Percentiles rank a stretch among this genome's conserved stretches.
Evolutionary conservation across 495 filamentous ascomycete genomes (phyloP).

Genomic region (Xylaria castorea): DNA sequence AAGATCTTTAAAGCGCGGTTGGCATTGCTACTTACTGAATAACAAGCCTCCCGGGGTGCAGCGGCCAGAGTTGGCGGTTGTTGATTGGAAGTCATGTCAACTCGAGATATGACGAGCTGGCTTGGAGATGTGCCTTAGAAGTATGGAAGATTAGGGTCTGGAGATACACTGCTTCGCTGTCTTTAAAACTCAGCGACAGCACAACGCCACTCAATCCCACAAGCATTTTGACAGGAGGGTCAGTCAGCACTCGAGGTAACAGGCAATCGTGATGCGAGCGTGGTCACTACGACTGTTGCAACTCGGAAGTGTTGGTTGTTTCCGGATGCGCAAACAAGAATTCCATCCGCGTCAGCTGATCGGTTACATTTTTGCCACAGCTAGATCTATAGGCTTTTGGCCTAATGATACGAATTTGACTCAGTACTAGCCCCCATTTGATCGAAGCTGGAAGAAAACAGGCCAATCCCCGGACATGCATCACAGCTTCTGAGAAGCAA

Average conservation of each 20-base stretch:
- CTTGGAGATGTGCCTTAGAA: slow-evolving; percentile 6
- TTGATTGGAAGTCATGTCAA: slow-evolving; percentile 33
- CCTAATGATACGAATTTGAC: slow-evolving; percentile 10
- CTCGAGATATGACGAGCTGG: slow-evolving; percentile 16
- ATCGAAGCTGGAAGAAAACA: slow-evolving; percentile 3
- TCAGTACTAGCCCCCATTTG: neutral
- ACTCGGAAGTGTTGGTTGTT: slow-evolving; percentile 18
- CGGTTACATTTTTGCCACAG: slow-evolving; percentile 11
- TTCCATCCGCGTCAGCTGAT: slow-evolving; percentile 9
- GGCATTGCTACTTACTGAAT: slow-evolving; percentile 39
- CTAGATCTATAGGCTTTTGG: slow-evolving; percentile 2
- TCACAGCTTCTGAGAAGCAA: neutral
- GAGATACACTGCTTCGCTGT: slow-evolving; percentile 28
- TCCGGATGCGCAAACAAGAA: slow-evolving; percentile 16
- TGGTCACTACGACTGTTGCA: neutral
- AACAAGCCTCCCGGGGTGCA: neutral
- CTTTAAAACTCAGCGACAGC: slow-evolving; percentile 23
- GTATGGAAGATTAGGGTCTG: slow-evolving; percentile 17
- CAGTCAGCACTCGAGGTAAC: slow-evolving; percentile 4
- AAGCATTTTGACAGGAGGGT: slow-evolving; percentile 1
- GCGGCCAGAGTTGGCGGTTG: neutral
- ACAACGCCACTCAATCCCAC: slow-evolving; percentile 25
- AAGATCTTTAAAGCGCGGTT: slow-evolving; percentile 39
- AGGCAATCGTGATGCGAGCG: slow-evolving; percentile 10
- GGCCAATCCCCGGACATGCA: slow-evolving; percentile 11